Percentiles rank a stretch among this genome's conserved stretches.
Evolutionary conservation across 2,329 filamentous ascomycete species (phyloP).

Genomic region (Geosmithia flava): DNA sequence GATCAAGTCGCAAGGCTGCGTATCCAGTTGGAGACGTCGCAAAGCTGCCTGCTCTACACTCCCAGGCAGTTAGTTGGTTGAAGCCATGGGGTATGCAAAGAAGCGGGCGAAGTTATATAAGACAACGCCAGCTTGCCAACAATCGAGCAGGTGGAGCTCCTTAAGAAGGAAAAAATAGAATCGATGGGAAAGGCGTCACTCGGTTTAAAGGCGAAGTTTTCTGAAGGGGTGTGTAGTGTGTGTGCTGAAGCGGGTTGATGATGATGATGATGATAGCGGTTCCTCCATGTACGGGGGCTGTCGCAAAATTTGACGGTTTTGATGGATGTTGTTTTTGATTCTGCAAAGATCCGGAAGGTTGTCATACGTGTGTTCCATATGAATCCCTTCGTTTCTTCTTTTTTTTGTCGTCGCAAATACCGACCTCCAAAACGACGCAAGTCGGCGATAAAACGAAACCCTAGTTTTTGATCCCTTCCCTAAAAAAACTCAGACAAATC

Average conservation of each 20-base stretch:
- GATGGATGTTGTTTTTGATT: constrained; percentile 25
- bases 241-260: background rate
- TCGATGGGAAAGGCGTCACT: constrained; percentile 1
- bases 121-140: no score
- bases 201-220: background rate
- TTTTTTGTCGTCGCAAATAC: constrained; percentile 18
- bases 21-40: background rate
- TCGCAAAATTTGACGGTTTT: constrained; percentile 1
- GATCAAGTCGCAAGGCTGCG: background rate
- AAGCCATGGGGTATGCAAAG: background rate
- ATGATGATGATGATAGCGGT: background rate
- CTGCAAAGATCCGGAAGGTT: constrained; percentile 24
- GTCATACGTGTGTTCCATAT: constrained; percentile 23
- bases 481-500: constrained; percentile 20
- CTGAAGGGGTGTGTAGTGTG: background rate
- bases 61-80: background rate
- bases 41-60: background rate
- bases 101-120: background rate
- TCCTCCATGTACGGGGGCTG: constrained; percentile 1
- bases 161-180: background rate
- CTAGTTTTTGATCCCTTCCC: constrained; percentile 17
- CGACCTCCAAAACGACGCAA: constrained; percentile 20
- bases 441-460: constrained; percentile 12
- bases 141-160: background rate
- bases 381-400: constrained; percentile 10